Conservation (phyloP, 306 rosid species). For the Aeschynomene evenia region DNA sequence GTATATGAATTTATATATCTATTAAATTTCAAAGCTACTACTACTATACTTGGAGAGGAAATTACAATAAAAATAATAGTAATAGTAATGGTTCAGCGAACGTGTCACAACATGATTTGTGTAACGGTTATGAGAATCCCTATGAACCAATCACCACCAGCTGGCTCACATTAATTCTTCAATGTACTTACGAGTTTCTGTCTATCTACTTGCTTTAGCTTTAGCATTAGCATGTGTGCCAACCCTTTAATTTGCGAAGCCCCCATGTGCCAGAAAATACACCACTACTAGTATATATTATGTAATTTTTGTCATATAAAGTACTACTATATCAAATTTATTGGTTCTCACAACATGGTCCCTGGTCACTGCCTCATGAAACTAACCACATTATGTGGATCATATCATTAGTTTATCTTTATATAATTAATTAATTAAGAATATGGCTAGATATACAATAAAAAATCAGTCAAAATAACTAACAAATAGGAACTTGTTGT, state of each 20-base stretch:
- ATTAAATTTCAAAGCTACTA: too few species aligned
- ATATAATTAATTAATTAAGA: too few species aligned
- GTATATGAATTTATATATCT: too few species aligned
- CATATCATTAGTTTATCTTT: background rate
- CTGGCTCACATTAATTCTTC: background rate
- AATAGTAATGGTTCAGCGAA: background rate
- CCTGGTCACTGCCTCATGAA: background rate
- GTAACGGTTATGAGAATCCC: slow-evolving; percentile 28
- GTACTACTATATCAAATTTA: too few species aligned
- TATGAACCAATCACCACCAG: background rate
- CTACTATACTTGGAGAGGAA: too few species aligned
- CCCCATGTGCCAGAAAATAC: slow-evolving; percentile 27
- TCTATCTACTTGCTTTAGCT: slow-evolving; percentile 19
- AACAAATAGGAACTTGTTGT: too few species aligned
- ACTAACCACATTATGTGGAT: background rate
- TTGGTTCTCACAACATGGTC: background rate
- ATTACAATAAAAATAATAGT: too few species aligned
- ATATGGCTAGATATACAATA: too few species aligned
- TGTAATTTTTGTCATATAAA: too few species aligned
- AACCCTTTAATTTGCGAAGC: background rate
- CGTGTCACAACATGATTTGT: slow-evolving; percentile 16
- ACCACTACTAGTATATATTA: too few species aligned
- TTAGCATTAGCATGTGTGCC: slow-evolving; percentile 29
- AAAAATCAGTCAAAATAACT: too few species aligned
- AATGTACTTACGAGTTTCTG: background rate